These are phyloP conservation scores for Polytolypa hystricis DNA, from an alignment of 2,329 filamentous ascomycete genomes.

Conservation along the genomic window DNA sequence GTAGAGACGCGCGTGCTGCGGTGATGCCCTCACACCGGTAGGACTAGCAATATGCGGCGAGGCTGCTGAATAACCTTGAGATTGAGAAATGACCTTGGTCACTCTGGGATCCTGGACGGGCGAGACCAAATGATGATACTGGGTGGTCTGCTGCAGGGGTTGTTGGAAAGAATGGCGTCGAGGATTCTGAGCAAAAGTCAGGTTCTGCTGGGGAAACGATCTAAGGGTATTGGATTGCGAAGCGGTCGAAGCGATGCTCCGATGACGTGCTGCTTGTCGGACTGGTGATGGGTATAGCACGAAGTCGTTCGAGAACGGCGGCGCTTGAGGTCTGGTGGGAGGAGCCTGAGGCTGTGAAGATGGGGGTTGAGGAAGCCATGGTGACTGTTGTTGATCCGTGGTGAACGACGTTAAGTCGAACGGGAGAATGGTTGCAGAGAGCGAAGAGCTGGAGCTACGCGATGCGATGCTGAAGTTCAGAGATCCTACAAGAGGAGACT, in stretches of 20 bases:
- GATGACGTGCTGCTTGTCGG: slow-evolving; percentile 22
- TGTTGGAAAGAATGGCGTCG: slow-evolving; percentile 22
- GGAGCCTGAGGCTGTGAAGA: slow-evolving; percentile 32
- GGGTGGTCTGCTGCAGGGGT: neutral
- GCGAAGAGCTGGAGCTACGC: slow-evolving; percentile 33
- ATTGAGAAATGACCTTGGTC: slow-evolving; percentile 27
- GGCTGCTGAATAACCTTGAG: slow-evolving; percentile 29
- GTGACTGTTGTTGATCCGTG: slow-evolving; percentile 38
- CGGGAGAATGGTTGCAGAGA: slow-evolving; percentile 22
- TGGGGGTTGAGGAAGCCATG: slow-evolving; percentile 38
- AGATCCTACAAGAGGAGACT: slow-evolving; percentile 34
- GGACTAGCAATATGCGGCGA: slow-evolving; percentile 28
- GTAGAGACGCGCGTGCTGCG: slow-evolving; percentile 19
- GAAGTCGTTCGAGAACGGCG: slow-evolving; percentile 31
- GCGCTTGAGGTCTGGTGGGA: slow-evolving; percentile 20
- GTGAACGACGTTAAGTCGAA: slow-evolving; percentile 38
- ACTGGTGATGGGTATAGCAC: slow-evolving; percentile 30
- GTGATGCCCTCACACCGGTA: slow-evolving; percentile 20
- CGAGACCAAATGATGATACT: neutral
- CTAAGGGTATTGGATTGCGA: slow-evolving; percentile 27
- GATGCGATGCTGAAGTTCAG: slow-evolving; percentile 34
- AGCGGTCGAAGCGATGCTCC: slow-evolving; percentile 26
- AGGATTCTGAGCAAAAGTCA: slow-evolving; percentile 24
- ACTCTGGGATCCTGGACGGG: slow-evolving; percentile 30
- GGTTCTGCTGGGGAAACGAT: slow-evolving; percentile 20